Percentiles rank a stretch among this genome's conserved stretches.
These are phyloP conservation scores for Delphinella strobiligena DNA, from an alignment of 2,329 filamentous ascomycete species.

Conservation along the genomic window DNA sequence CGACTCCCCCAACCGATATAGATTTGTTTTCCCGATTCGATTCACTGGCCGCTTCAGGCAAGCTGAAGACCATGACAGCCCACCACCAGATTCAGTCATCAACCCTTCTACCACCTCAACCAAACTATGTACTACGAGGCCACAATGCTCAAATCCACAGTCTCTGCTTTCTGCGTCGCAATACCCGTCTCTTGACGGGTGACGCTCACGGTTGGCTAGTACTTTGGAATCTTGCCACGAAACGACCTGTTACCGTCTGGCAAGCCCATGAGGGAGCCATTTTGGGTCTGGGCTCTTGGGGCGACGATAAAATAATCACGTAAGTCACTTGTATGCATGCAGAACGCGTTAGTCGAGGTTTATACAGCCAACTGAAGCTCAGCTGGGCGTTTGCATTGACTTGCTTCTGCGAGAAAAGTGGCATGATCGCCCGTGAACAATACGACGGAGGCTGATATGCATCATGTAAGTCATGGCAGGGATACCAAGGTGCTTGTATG, in stretches of 20 bases:
- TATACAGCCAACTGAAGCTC: too few relatives aligned
- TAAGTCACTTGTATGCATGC: conserved; percentile 35
- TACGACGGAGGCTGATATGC: neutral
- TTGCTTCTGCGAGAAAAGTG: too few relatives aligned
- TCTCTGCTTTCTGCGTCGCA: conserved; percentile 58
- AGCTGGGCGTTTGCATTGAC: too few relatives aligned
- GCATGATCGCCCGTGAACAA: neutral
- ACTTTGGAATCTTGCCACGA: conserved; percentile 71
- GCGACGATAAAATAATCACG: conserved; percentile 66
- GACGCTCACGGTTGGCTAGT: conserved; percentile 86
- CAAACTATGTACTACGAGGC: conserved; percentile 66
- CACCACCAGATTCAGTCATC: neutral
- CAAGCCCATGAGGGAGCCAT: conserved; percentile 68
- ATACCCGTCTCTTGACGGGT: conserved; percentile 68
- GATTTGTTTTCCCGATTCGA: too few relatives aligned
- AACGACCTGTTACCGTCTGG: conserved; percentile 77
- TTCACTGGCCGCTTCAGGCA: neutral
- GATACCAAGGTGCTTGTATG: conserved; percentile 81
- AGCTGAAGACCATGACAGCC: neutral
- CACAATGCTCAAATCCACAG: conserved; percentile 72
- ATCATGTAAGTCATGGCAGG: conserved; percentile 60
- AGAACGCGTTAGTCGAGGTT: too few relatives aligned
- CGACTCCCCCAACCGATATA: neutral
- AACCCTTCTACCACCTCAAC: conserved; percentile 38
- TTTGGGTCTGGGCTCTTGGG: conserved; percentile 62